Evolutionary conservation across 2,329 filamentous ascomycete species (phyloP), one percentile per base, ranked within the genome.

Genomic region (Penicillium sp.): DNA sequence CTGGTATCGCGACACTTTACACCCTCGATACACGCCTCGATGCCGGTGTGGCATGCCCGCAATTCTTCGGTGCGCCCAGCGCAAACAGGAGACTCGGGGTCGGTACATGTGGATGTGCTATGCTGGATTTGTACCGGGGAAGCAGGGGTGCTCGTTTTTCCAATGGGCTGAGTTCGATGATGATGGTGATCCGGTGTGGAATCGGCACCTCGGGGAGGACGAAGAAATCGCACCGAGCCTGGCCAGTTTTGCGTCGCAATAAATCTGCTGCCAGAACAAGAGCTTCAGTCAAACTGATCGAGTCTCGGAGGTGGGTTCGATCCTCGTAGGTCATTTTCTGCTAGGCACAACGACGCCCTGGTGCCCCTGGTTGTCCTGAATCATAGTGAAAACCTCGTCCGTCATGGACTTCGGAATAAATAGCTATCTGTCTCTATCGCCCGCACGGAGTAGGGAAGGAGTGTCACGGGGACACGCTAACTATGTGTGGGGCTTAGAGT

Each of bases 21-120:
- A 93, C 62, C 91, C 93, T 0, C 78, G 75, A 1, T 76, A 79
- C 58, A 96, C 87, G 0, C 90, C 90, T 0, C 80, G 76, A 45
- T 98, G 93, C 64, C 77, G 75, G 27, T 97, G 91, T 59, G 76
- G 77, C 0, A 76, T 90, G 3, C 81, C 87, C 8, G 74, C 75
- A 3, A 78, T 83, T 7, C 71, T 97, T 52, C 77, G 89, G 35
- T 89, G 89, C 32, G 88, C 90, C 13, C 88, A 90, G 70, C 82
- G 77, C 61, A 89, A 86, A 69, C 82, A 78, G 57, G 85, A 86
- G 56, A 91, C 82, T 44, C 76, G 81, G 55, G 90, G 91, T 0
- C 77, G 77, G 58, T 95, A 97, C 64, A 93, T 94, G 69, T 95
- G 89, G 89, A 93, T 91, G 86, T 97, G 93, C 60, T 81, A 95